Percentiles rank a stretch among this genome's conserved stretches.
phyloP scores from a whole-genome alignment of 495 filamentous ascomycete genomes.

The Aspergillus incahuasiensis region DNA sequence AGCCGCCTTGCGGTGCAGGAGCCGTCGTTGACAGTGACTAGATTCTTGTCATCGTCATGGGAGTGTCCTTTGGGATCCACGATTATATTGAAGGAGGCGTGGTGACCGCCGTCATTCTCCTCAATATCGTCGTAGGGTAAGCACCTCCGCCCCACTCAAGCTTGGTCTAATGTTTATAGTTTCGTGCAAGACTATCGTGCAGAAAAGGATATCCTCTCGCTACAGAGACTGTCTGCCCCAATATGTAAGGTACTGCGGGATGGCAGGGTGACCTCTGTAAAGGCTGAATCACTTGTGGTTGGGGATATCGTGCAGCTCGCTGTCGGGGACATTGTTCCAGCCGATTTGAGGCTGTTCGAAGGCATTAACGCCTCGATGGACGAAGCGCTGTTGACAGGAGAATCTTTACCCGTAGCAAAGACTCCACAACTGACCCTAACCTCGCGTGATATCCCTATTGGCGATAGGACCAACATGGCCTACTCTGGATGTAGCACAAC shows the following conservation, averaged over 20 bases:
- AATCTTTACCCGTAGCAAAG: slow-evolving; percentile 66
- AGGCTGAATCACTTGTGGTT: slow-evolving; percentile 71
- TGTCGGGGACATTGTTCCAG: slow-evolving; percentile 67
- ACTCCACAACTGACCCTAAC: slow-evolving; percentile 60
- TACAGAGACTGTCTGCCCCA: slow-evolving; percentile 72
- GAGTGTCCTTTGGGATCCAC: slow-evolving; percentile 69
- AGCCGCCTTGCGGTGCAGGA: slow-evolving; percentile 5
- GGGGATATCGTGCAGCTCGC: slow-evolving; percentile 72
- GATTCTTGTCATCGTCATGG: slow-evolving; percentile 83
- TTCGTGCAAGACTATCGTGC: slow-evolving; percentile 83
- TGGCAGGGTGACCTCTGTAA: slow-evolving; percentile 58
- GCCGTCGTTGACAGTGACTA: slow-evolving; percentile 26
- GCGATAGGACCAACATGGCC: slow-evolving; percentile 65
- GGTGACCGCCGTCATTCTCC: slow-evolving; percentile 70
- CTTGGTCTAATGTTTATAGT: slow-evolving; percentile 6
- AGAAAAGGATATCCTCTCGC: slow-evolving; percentile 80
- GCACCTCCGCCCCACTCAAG: slow-evolving; percentile 1
- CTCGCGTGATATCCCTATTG: slow-evolving; percentile 52
- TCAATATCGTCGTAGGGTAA: slow-evolving; percentile 71
- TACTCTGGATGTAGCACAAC: slow-evolving; percentile 67
- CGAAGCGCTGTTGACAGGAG: slow-evolving; percentile 68
- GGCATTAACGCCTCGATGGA: slow-evolving; percentile 74
- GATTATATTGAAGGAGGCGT: slow-evolving; percentile 85
- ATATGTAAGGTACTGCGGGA: slow-evolving; percentile 72
- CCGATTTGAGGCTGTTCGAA: slow-evolving; percentile 66